Base-by-base conservation (phyloP, 2,329 filamentous ascomycete genomes). In the Biscogniauxia mediterranea region DNA sequence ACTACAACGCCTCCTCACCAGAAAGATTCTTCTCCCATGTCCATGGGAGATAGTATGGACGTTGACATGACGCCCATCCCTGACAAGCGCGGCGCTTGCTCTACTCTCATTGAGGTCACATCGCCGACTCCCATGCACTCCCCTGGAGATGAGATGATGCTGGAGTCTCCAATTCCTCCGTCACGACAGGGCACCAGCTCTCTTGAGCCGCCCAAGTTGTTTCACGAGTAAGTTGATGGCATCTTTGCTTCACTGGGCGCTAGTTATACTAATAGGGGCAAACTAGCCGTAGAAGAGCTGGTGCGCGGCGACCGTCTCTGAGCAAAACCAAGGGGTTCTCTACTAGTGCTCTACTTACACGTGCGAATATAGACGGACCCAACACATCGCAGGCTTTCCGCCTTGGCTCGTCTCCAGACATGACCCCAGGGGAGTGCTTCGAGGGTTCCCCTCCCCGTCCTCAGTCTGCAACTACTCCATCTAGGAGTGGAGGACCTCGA, bases 41-140 rank as follows among this genome's bases (percentile, higher is more conserved):
- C 84, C 42, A 77, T 82, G 58, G 84, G 85, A 63, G 93, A 97
- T 75, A 11, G 5, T n/a, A 32, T 32, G 28, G 82, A 87, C 59
- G 97, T 98, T 92, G 93, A 98, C 72, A 88, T 97, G 76, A 97
- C 94, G 52, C 94, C 95, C 49, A 79, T 98, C 50, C 93, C 93
- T 62, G 92, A 97, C 80, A 97, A 97, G 80, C 81, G 84, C 28
- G 84, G 84, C 28, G 84, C 90, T 13, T 93, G 87, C 71, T 77
- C 82, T 77, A 75, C 82, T 28, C 83, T 89, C 67, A 81, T 91
- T 64, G 87, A 89, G 66, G 77, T 92, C 58, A 84, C 86, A 28
- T 93, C 91, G 28, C 91, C 92, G 1, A 90, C 89, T 1, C 89
- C 89, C 8, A 82, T 79, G 17, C 77, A 80, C 61, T 76, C 77